Base-by-base conservation (phyloP, 805 yeast genomes). In the Wickerhamiella vanderwaltii region DNA sequence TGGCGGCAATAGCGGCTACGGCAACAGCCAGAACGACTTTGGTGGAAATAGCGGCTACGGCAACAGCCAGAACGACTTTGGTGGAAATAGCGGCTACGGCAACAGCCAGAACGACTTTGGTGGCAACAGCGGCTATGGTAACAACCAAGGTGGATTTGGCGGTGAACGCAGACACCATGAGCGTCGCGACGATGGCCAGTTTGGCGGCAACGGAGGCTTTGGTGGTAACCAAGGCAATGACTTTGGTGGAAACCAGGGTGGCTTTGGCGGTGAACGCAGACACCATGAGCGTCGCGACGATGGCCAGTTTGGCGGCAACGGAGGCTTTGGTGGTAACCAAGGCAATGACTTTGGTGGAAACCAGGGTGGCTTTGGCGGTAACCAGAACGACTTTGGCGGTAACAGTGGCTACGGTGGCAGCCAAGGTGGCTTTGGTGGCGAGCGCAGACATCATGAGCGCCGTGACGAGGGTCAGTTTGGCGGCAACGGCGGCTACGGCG, bases 41-140 rank as follows among this genome's bases (percentile, higher is more conserved):
- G 52, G 56, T 45, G 52, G 55, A 25, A 51, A 42, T 44, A 56
- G 60, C 30, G 51, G 55, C 31, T 41, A 49, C 31, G 51, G 48
- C 36, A 22, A 37, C 6, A 19, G 24, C 22, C 30, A 18, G 23
- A 13, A 16, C 20, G 28, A 23, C 19, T 34, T 15, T 16, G 29
- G 41, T 30, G 22, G 29, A 32, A 23, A 28, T n/a, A 28, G 33
- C 29, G 23, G 43, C 20, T n/a, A 34, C 32, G 39, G 43, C 15
- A 29, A 22, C 22, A 16, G 15, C 23, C 16, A 23, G 18, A 13
- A 26, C 26, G 13, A 12, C 22, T 19, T 12, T n/a, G 35, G 26
- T 17, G 17, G 18, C 40, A 24, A 13, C 11, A 20, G 31, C 22
- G 29, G 29, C 15, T 5, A 20, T 28, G 26, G 22, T 17, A 31